These are phyloP conservation scores for Cercospora zeina DNA, from an alignment of 2,329 filamentous ascomycete species.

Conservation along the genomic window DNA sequence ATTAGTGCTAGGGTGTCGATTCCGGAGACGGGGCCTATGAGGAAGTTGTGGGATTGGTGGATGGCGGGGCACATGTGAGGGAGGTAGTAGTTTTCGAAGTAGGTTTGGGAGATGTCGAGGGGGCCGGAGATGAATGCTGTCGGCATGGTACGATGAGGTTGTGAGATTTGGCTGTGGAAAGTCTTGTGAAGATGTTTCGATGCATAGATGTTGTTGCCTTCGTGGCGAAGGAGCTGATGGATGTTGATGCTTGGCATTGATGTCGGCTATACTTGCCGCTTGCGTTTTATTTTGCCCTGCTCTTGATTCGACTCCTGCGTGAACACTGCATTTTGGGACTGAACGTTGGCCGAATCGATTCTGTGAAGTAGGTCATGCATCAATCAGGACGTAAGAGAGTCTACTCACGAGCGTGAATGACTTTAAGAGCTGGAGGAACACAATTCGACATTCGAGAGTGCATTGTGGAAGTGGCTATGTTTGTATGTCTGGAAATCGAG, in stretches of 20 bases:
- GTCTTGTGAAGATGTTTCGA: too few relatives aligned
- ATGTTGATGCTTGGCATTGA: background rate
- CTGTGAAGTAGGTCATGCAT: background rate
- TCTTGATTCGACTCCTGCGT: background rate
- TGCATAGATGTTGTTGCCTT: background rate
- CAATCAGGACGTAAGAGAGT: background rate
- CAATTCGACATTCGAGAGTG: background rate
- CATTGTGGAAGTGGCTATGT: background rate
- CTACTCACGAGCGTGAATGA: background rate
- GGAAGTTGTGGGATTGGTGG: conserved; percentile 10
- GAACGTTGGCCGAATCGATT: background rate
- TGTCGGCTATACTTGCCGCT: conserved; percentile 1
- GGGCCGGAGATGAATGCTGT: conserved; percentile 24
- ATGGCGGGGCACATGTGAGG: conserved; percentile 14
- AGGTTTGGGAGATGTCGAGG: conserved; percentile 16
- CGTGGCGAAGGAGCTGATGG: background rate
- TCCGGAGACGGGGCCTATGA: conserved; percentile 20
- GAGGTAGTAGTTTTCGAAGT: conserved; percentile 20
- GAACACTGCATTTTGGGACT: background rate
- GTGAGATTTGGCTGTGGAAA: too few relatives aligned
- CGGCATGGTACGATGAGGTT: background rate
- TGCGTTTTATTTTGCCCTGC: too few relatives aligned
- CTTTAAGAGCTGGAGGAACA: background rate
- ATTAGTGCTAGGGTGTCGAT: conserved; percentile 22
- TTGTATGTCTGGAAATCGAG: background rate